These are phyloP conservation scores for Curvularia sp. DNA, from an alignment of 2,329 filamentous ascomycete genomes.

Conservation along the genomic window DNA sequence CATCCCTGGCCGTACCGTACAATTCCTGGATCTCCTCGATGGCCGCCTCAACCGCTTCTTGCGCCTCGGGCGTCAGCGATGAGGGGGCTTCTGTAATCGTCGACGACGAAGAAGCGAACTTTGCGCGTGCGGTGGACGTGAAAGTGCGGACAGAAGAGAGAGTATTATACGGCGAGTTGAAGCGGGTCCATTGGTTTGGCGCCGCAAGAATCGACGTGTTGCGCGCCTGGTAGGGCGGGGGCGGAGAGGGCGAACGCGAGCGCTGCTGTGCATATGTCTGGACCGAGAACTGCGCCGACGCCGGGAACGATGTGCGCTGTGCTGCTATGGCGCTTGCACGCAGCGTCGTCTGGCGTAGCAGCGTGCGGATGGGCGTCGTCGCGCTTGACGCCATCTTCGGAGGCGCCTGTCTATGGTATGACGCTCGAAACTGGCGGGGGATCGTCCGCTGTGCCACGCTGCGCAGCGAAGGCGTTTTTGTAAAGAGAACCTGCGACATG, in stretches of 20 bases:
- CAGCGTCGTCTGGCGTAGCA: constrained; percentile 41
- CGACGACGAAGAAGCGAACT: constrained; percentile 9
- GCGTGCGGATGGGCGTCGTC: constrained; percentile 34
- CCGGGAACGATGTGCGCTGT: constrained; percentile 32
- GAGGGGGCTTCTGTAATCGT: constrained; percentile 11
- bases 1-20: constrained; percentile 50
- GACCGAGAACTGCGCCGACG: constrained; percentile 30
- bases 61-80: constrained; percentile 30
- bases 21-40: constrained; percentile 50
- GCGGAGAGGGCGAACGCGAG: constrained; percentile 34
- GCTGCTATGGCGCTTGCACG: constrained; percentile 35
- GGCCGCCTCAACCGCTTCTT: constrained; percentile 36
- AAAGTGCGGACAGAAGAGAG: constrained; percentile 46
- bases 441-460: constrained; percentile 16
- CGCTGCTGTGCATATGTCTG: constrained; percentile 21
- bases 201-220: constrained; percentile 36
- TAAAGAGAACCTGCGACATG: constrained; percentile 29
- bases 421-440: constrained; percentile 15
- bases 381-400: constrained; percentile 37
- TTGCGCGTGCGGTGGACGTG: constrained; percentile 19
- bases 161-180: constrained; percentile 38
- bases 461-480: constrained; percentile 22
- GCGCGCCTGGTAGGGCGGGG: constrained; percentile 36
- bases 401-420: constrained; percentile 26
- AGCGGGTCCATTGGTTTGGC: constrained; percentile 45